A percentile compares a stretch with the other conserved stretches of the same genome.
Evolutionary conservation across 805 yeast species (phyloP).

Genomic region (Torulaspora gathmanii): DNA sequence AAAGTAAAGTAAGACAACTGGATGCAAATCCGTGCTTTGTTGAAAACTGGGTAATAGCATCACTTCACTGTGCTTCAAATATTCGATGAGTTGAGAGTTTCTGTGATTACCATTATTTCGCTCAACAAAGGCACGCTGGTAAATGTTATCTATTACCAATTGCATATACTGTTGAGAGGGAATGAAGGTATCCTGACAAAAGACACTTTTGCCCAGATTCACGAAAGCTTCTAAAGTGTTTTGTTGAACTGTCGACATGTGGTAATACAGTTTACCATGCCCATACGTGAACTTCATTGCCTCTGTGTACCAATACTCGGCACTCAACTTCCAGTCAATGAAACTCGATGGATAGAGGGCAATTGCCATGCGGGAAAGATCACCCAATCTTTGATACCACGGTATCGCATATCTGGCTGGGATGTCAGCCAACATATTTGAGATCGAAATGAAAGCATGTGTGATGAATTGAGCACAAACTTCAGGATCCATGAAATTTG

Average conservation of each 20-base stretch:
- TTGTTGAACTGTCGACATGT: slow-evolving; percentile 81
- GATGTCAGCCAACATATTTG: slow-evolving; percentile 39
- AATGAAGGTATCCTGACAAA: slow-evolving; percentile 77
- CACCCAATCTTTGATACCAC: slow-evolving; percentile 86
- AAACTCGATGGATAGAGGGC: slow-evolving; percentile 73
- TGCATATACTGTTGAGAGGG: slow-evolving; percentile 76
- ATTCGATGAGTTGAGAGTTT: slow-evolving; percentile 34
- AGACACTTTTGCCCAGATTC: slow-evolving; percentile 71
- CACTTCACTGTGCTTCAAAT: slow-evolving; percentile 57
- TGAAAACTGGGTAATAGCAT: slow-evolving; percentile 55
- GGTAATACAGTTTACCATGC: slow-evolving; percentile 82
- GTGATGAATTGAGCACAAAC: slow-evolving; percentile 71
- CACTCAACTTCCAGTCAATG: slow-evolving; percentile 80
- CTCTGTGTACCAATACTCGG: slow-evolving; percentile 76
- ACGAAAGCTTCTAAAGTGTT: slow-evolving; percentile 66
- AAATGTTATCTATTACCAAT: slow-evolving; percentile 74
- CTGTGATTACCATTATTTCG: slow-evolving; percentile 29
- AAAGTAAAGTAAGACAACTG: slow-evolving; percentile 60
- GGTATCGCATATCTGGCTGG: slow-evolving; percentile 36
- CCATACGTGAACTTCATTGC: slow-evolving; percentile 73
- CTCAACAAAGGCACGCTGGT: slow-evolving; percentile 46
- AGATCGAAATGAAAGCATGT: slow-evolving; percentile 56
- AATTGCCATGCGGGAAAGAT: slow-evolving; percentile 80
- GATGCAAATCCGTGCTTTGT: slow-evolving; percentile 50
- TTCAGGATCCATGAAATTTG: slow-evolving; percentile 71